Evolutionary conservation across 176 grass and related monocot species (phyloP), one percentile per base, ranked within the genome.

Genomic region (Aegilops tauschii): DNA sequence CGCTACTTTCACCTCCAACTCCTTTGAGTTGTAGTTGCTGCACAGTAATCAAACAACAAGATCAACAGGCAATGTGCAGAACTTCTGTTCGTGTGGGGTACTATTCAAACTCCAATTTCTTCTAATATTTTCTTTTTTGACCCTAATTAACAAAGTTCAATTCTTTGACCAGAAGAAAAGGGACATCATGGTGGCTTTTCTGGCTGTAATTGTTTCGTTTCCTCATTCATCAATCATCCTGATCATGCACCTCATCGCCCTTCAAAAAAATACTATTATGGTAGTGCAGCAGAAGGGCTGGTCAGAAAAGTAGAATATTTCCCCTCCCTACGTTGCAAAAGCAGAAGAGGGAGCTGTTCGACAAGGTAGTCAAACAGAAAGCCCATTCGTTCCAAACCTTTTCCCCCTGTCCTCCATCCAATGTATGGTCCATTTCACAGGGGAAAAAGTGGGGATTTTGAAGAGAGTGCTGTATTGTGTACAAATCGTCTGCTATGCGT

Each of bases 281-380:
- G 47, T 0, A 68, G 62, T 8, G 78, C 78, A 74, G 36, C 47
- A 76, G 16, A 75, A 76, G 71, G 23, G 47, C 12, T 47, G 45
- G 61, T 62, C 81, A 80, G 76, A 31, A 87, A 87, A 87, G 85
- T 75, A 80, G 83, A 83, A 58, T 87, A 84, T 32, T 77, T 77
- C 28, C 23, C 35, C 68, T 80, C 66, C 65, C n/a, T 52, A 76
- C 32, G 36, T 35, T 29, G 6, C 59, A 35, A 87, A 84, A 80
- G 80, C 80, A 47, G 76, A 64, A 30, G 62, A 52, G 18, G 67
- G 39, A 45, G 89, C 89, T 76, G 81, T 35, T 76, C 85, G 85
- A 87, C 81, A 91, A 32, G 81, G 68, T 37, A 69, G 85, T 84
- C 89, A 84, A 90, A 84, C 89, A 80, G 80, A 90, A 90, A 84